Percentiles rank a stretch among this genome's conserved stretches.
These are phyloP conservation scores for Citrus maxima DNA, from an alignment of 345 rosid genomes.

Conservation along the genomic window DNA sequence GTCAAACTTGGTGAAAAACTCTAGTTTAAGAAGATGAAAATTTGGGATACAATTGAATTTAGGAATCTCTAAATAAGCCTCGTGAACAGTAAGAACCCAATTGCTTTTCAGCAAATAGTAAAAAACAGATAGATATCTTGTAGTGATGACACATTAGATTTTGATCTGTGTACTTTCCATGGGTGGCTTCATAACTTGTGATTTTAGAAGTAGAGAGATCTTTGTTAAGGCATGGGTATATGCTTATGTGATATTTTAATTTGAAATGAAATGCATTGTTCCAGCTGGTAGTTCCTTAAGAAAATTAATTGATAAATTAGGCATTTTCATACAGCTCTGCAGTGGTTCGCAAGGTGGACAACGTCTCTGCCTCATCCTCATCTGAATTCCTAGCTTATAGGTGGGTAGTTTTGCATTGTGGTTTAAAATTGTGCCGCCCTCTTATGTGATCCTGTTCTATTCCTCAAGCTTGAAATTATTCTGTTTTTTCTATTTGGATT, in stretches of 20 bases:
- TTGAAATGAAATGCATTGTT: too few species aligned
- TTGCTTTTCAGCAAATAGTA: background rate
- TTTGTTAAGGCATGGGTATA: too few species aligned
- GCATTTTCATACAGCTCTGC: conserved; percentile 47
- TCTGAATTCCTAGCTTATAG: conserved; percentile 43
- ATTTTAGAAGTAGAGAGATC: background rate
- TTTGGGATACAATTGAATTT: background rate
- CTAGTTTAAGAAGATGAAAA: background rate
- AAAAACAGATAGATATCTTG: background rate
- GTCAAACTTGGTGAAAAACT: background rate
- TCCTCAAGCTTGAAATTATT: background rate
- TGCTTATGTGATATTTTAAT: too few species aligned
- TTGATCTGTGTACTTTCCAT: background rate
- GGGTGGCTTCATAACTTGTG: background rate
- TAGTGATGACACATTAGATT: background rate
- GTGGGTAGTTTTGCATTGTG: conserved; percentile 27
- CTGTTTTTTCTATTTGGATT: conserved; percentile 3
- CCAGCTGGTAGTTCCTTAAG: background rate
- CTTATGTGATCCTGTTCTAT: background rate
- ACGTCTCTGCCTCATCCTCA: conserved; percentile 42
- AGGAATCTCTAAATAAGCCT: background rate
- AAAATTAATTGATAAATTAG: background rate
- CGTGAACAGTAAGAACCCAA: background rate
- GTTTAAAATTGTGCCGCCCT: conserved; percentile 6
- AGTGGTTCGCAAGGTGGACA: conserved; percentile 68